A percentile compares a stretch with the other conserved stretches of the same genome.
These are phyloP conservation scores for Fusarium torreyae DNA, from an alignment of 2,329 filamentous ascomycete genomes.

Conservation along the genomic window DNA sequence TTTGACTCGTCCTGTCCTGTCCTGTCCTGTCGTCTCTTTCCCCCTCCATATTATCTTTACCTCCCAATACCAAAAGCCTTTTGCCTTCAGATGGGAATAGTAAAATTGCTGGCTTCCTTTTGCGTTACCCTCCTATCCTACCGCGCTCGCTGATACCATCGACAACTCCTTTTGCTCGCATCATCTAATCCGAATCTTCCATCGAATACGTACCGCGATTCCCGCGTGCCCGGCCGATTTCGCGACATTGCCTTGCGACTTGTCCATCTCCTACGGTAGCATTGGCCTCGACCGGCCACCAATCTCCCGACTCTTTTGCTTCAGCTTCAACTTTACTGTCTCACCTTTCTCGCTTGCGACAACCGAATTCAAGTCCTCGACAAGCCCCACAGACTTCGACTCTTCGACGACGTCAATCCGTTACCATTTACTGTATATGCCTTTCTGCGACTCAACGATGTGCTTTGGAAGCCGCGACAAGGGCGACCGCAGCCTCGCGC, in stretches of 20 bases:
- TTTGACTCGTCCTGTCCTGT: neutral
- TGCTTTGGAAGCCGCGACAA: slow-evolving; percentile 74
- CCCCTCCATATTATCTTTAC: slow-evolving; percentile 8
- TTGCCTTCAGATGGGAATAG: slow-evolving; percentile 10
- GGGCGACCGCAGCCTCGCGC: slow-evolving; percentile 64
- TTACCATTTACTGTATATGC: neutral
- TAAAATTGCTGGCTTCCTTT: slow-evolving; percentile 19
- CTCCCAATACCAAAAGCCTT: slow-evolving; percentile 3
- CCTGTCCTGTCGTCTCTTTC: slow-evolving; percentile 13
- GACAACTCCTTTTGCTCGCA: slow-evolving; percentile 9
- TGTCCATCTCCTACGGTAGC: slow-evolving; percentile 1
- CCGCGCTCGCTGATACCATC: slow-evolving; percentile 7
- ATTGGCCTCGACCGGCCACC: slow-evolving; percentile 8
- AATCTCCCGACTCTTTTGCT: slow-evolving; percentile 2
- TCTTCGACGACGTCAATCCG: slow-evolving; percentile 5
- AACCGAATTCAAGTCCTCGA: slow-evolving; percentile 1
- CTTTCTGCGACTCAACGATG: slow-evolving; percentile 60
- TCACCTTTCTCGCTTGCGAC: slow-evolving; percentile 19
- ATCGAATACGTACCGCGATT: slow-evolving; percentile 13
- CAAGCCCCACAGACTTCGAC: too few species aligned
- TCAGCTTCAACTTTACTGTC: slow-evolving; percentile 4
- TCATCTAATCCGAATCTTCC: neutral
- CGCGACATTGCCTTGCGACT: slow-evolving; percentile 22
- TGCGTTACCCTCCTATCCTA: slow-evolving; percentile 10
- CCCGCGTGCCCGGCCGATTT: slow-evolving; percentile 10